Percentiles rank a stretch among this genome's conserved stretches.
These are phyloP conservation scores for Penicillium alfredii DNA, from an alignment of 495 filamentous ascomycete genomes.

Conservation along the genomic window DNA sequence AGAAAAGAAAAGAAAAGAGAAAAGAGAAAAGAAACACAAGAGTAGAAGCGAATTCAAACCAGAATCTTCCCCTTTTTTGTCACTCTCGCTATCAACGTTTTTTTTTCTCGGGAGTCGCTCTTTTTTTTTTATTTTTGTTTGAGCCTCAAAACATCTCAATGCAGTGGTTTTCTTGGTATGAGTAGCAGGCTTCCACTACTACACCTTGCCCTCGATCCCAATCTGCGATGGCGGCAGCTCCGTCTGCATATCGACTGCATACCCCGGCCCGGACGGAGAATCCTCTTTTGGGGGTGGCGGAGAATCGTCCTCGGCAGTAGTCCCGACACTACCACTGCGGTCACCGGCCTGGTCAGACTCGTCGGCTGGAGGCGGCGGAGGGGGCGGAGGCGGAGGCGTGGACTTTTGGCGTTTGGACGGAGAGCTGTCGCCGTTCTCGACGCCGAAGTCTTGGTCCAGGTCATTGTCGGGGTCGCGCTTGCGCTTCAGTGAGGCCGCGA, in stretches of 20 bases:
- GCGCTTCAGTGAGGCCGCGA: constrained; percentile 16
- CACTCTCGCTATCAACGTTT: constrained; percentile 1
- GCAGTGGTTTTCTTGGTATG: too few relatives aligned
- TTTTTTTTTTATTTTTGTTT: constrained; percentile 10
- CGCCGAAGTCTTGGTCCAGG: constrained; percentile 53
- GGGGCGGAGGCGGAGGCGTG: constrained; percentile 30
- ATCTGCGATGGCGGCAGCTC: constrained; percentile 14
- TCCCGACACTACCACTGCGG: constrained; percentile 20
- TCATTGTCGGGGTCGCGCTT: constrained; percentile 35
- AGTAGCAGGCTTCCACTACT: too few relatives aligned
- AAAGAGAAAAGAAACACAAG: constrained; percentile 5
- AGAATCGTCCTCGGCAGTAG: constrained; percentile 16
- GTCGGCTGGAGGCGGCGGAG: constrained; percentile 13
- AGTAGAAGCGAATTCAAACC: constrained; percentile 10
- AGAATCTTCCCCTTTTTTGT: neutral
- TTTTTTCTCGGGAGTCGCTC: too few relatives aligned
- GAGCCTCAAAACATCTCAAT: too few relatives aligned
- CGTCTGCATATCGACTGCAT: too few relatives aligned
- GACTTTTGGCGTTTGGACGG: constrained; percentile 38
- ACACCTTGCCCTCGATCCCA: constrained; percentile 22
- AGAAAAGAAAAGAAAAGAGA: constrained; percentile 1
- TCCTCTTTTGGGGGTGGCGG: constrained; percentile 21
- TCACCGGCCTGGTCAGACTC: too few relatives aligned
- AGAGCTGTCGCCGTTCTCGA: constrained; percentile 24
- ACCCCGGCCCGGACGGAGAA: too few relatives aligned